A percentile compares a stretch with the other conserved stretches of the same genome.
Conservation (phyloP, 2,329 filamentous ascomycete genomes). For the Fusarium sp. region DNA sequence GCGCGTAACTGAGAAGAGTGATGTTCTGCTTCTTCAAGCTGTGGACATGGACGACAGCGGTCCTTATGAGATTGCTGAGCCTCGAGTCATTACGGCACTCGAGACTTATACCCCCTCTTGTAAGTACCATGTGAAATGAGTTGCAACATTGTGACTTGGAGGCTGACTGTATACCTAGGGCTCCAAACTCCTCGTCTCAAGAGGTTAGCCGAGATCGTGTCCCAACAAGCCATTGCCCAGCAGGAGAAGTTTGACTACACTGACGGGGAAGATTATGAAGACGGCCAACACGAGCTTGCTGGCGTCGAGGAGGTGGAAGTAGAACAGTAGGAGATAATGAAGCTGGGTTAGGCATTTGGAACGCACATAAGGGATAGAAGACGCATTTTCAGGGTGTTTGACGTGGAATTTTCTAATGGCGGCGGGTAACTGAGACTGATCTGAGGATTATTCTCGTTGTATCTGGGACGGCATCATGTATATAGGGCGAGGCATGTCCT, state of each 20-base stretch:
- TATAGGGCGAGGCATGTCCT: slow-evolving; percentile 30
- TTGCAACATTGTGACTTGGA: slow-evolving; percentile 17
- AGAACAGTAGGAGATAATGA: slow-evolving; percentile 46
- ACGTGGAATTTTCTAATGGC: slow-evolving; percentile 45
- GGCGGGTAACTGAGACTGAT: slow-evolving; percentile 41
- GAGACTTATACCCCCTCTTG: slow-evolving; percentile 99
- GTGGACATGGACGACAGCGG: slow-evolving; percentile 99
- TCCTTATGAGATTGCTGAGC: slow-evolving; percentile 98
- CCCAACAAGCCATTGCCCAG: slow-evolving; percentile 93
- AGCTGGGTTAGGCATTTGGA: slow-evolving; percentile 41
- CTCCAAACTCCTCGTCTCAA: slow-evolving; percentile 95
- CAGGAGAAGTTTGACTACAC: slow-evolving; percentile 82
- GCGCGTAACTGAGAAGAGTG: slow-evolving; percentile 96
- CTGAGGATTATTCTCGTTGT: slow-evolving; percentile 35
- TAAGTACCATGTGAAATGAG: slow-evolving; percentile 59
- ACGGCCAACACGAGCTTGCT: slow-evolving; percentile 61
- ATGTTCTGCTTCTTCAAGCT: slow-evolving; percentile 90
- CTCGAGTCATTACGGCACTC: slow-evolving; percentile 91
- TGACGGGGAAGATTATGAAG: slow-evolving; percentile 56
- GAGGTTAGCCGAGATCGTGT: slow-evolving; percentile 97
- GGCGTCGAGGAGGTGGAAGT: slow-evolving; percentile 62
- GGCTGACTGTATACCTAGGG: slow-evolving; percentile 67
- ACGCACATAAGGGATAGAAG: slow-evolving; percentile 47
- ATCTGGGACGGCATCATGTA: slow-evolving; percentile 44
- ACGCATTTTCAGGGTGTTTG: slow-evolving; percentile 47